phyloP scores from a whole-genome alignment of 2,329 filamentous ascomycete species.

The Calonectria honghensis region DNA sequence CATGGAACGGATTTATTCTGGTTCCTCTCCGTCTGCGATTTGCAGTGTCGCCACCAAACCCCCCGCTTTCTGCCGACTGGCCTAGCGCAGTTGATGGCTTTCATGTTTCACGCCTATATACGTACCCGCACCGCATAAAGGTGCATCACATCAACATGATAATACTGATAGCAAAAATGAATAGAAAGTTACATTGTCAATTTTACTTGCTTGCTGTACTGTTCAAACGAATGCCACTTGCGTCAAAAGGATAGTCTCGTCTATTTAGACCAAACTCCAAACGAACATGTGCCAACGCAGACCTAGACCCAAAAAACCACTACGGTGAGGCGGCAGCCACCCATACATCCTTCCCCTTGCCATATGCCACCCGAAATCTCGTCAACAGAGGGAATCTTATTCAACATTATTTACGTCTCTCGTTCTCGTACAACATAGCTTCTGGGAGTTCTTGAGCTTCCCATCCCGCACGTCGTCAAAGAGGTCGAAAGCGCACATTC shows the following conservation, averaged over 20 bases:
- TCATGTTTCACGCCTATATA: slow-evolving; percentile 7
- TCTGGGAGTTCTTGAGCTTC: slow-evolving; percentile 39
- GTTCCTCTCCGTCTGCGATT: not conserved
- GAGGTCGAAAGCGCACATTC: slow-evolving; percentile 48
- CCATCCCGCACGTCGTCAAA: slow-evolving; percentile 45
- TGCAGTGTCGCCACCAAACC: slow-evolving; percentile 1
- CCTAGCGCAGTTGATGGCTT: slow-evolving; percentile 13
- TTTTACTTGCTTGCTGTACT: slow-evolving; percentile 58
- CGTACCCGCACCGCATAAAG: slow-evolving; percentile 26
- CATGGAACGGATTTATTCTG: slow-evolving; percentile 17
- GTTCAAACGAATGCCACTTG: slow-evolving; percentile 47
- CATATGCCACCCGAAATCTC: slow-evolving; percentile 51
- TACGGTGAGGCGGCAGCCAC: slow-evolving; percentile 49
- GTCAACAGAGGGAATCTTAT: slow-evolving; percentile 54
- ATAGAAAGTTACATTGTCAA: slow-evolving; percentile 55
- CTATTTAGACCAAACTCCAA: slow-evolving; percentile 57
- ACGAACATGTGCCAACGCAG: slow-evolving; percentile 53
- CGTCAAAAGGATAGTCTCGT: slow-evolving; percentile 54
- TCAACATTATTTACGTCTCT: slow-evolving; percentile 52
- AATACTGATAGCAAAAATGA: slow-evolving; percentile 8
- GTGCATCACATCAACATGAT: not conserved
- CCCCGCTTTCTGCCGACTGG: slow-evolving; percentile 1
- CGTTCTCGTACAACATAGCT: slow-evolving; percentile 47
- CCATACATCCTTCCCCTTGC: slow-evolving; percentile 45
- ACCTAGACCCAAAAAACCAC: slow-evolving; percentile 51